phyloP scores from a whole-genome alignment of 2,329 filamentous ascomycete genomes.

The Fusarium sp. region DNA sequence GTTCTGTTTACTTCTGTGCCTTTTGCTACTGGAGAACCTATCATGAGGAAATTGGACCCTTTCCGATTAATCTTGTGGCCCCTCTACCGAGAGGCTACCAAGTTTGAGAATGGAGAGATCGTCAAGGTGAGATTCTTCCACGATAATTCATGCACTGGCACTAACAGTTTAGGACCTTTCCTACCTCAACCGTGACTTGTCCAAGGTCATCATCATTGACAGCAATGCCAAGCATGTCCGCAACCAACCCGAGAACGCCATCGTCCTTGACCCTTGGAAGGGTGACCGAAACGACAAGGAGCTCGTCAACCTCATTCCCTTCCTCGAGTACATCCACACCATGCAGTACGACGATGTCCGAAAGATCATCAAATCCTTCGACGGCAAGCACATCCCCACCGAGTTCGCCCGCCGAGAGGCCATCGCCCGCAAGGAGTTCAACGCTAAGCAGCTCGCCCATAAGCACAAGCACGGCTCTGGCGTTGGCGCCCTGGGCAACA shows the following conservation, averaged over 20 bases:
- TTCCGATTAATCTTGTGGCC: slow-evolving; percentile 97
- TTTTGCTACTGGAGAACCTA: slow-evolving; percentile 84
- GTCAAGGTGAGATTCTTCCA: slow-evolving; percentile 79
- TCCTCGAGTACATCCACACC: slow-evolving; percentile 96
- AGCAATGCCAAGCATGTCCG: slow-evolving; percentile 85
- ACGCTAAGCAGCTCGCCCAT: slow-evolving; percentile 80
- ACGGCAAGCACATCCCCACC: slow-evolving; percentile 87
- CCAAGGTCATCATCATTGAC: slow-evolving; percentile 95
- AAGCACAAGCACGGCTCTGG: slow-evolving; percentile 69
- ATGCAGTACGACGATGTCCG: slow-evolving; percentile 93
- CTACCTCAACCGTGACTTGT: slow-evolving; percentile 95
- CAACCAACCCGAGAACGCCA: slow-evolving; percentile 95
- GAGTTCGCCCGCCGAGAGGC: slow-evolving; percentile 93
- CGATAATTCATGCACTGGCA: background rate
- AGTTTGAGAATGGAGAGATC: slow-evolving; percentile 95
- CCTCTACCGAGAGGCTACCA: slow-evolving; percentile 94
- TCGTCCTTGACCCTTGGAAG: slow-evolving; percentile 90
- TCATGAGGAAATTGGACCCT: slow-evolving; percentile 93
- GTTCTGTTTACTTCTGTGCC: slow-evolving; percentile 95
- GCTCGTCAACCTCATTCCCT: slow-evolving; percentile 90
- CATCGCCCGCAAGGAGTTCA: slow-evolving; percentile 85
- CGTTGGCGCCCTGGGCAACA: slow-evolving; percentile 75
- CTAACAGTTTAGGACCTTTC: slow-evolving; percentile 80
- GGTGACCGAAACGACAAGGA: slow-evolving; percentile 86
- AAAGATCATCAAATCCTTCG: slow-evolving; percentile 86